Percentiles rank a stretch among this genome's conserved stretches.
These are phyloP conservation scores for Cryphonectria naterciae DNA, from an alignment of 2,329 filamentous ascomycete species.

Conservation along the genomic window DNA sequence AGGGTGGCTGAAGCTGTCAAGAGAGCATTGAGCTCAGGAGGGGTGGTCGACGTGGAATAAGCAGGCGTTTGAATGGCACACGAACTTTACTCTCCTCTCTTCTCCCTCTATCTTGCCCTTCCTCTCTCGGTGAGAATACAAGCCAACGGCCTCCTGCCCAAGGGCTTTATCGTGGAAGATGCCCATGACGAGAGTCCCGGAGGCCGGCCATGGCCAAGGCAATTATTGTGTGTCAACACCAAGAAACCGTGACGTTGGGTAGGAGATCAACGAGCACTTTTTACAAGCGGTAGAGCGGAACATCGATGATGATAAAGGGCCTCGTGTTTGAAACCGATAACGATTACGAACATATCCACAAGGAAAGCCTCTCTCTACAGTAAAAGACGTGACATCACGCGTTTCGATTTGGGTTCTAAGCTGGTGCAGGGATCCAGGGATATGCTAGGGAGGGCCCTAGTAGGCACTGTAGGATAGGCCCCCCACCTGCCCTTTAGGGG, in stretches of 20 bases:
- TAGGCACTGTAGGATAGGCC: background rate
- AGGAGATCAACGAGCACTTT: constrained; percentile 42
- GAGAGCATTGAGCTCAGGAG: constrained; percentile 16
- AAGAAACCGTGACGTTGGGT: constrained; percentile 47
- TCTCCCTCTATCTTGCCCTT: no score
- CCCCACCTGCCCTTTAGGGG: background rate
- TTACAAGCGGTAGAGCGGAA: constrained; percentile 39
- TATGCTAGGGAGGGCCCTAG: background rate
- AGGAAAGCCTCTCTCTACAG: no score
- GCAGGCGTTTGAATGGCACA: background rate
- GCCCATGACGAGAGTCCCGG: constrained; percentile 48
- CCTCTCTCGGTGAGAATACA: no score
- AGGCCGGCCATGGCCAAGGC: constrained; percentile 64
- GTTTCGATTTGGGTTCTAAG: background rate
- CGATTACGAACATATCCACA: constrained; percentile 31
- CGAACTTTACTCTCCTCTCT: background rate
- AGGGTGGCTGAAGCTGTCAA: constrained; percentile 24
- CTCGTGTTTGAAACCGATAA: constrained; percentile 36
- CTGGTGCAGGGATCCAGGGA: background rate
- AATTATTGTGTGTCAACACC: constrained; percentile 41
- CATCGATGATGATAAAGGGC: constrained; percentile 36
- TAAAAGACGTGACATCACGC: no score
- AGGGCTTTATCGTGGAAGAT: constrained; percentile 12
- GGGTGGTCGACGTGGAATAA: constrained; percentile 14
- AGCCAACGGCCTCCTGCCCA: background rate